Evolutionary conservation across 768 basidiomycete species (phyloP).

Genomic region (Psilocybe cyanescens): DNA sequence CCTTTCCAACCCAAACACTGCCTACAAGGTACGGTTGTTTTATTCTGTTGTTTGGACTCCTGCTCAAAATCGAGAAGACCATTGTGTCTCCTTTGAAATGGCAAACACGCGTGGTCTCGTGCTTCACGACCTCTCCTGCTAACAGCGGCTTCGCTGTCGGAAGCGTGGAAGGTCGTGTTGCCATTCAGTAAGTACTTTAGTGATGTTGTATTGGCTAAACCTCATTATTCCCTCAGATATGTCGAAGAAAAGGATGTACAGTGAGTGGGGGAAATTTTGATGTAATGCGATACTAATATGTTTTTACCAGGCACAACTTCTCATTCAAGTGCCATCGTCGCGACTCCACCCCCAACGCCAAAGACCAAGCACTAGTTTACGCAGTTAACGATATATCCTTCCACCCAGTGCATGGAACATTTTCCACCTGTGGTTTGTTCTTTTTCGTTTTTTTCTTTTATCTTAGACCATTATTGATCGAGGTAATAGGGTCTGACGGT

Average conservation of each 20-base stretch:
- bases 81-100: conserved; percentile 89
- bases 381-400: conserved; percentile 88
- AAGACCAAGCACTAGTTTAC: conserved; percentile 73
- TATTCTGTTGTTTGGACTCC: conserved; percentile 5
- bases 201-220: not conserved
- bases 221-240: conserved; percentile 52
- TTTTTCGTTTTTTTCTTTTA: conserved; percentile 10
- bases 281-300: not conserved
- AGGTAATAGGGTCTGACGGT: conserved; percentile 69
- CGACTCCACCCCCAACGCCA: conserved; percentile 56
- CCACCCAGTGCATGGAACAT: conserved; percentile 85
- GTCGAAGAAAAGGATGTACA: conserved; percentile 82
- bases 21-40: conserved; percentile 65
- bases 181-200: conserved; percentile 81
- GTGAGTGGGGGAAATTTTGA: conserved; percentile 39
- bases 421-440: conserved; percentile 72
- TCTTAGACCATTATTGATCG: not conserved
- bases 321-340: conserved; percentile 86
- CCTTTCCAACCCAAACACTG: conserved; percentile 76
- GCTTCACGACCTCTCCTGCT: conserved; percentile 65
- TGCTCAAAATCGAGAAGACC: conserved; percentile 46
- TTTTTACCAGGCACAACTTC: conserved; percentile 69
- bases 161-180: conserved; percentile 90
- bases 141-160: conserved; percentile 82
- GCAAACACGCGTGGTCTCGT: conserved; percentile 88